Percentiles rank a stretch among this genome's conserved stretches.
phyloP scores from a whole-genome alignment of 2,329 filamentous ascomycete species.

The Colletotrichum theobromicola region DNA sequence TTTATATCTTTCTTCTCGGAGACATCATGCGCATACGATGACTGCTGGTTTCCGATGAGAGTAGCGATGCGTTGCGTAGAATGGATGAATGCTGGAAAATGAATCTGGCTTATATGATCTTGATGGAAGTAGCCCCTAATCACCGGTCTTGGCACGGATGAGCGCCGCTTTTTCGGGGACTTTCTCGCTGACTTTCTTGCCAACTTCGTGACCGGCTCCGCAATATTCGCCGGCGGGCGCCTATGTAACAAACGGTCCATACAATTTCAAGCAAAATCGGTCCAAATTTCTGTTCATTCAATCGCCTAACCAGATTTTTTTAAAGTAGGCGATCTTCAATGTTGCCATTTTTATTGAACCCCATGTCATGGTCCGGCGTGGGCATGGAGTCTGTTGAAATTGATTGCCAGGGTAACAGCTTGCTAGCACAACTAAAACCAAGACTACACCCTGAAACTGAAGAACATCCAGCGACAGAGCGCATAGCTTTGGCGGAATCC shows the following conservation, averaged over 20 bases:
- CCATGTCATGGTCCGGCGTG: too few species aligned
- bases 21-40: background rate
- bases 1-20: background rate
- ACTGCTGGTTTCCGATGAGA: background rate
- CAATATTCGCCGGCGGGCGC: too few species aligned
- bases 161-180: background rate
- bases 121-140: background rate
- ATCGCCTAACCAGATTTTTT: too few species aligned
- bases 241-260: too few species aligned
- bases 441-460: background rate
- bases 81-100: background rate
- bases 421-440: background rate
- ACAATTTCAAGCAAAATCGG: too few species aligned
- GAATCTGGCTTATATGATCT: background rate
- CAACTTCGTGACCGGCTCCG: too few species aligned
- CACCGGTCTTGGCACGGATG: background rate
- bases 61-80: background rate
- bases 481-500: background rate
- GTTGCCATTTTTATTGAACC: too few species aligned
- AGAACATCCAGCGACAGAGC: background rate
- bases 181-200: background rate
- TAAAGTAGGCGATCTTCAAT: too few species aligned
- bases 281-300: too few species aligned
- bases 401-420: accelerated
- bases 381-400: too few species aligned